A percentile compares a stretch with the other conserved stretches of the same genome.
These are phyloP conservation scores for Biscutella laevigata DNA, from an alignment of 441 rosid genomes.

Conservation along the genomic window DNA sequence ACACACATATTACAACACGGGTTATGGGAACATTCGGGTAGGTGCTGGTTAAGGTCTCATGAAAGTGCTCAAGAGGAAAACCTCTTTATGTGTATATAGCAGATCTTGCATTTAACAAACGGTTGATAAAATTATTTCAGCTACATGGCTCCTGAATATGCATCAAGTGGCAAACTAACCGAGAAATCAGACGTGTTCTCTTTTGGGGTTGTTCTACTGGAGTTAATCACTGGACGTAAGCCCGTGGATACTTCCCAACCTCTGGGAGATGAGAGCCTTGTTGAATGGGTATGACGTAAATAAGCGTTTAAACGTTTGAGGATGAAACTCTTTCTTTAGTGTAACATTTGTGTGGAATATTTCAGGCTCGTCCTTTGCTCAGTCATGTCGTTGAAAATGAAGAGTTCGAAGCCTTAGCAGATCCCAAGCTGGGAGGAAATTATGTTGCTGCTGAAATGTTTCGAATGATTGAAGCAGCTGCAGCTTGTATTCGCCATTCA, in stretches of 20 bases:
- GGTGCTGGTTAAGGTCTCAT: neutral
- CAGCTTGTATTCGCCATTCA: constrained; percentile 79
- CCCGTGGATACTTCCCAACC: constrained; percentile 87
- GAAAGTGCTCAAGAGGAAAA: neutral
- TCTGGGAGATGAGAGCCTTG: constrained; percentile 86
- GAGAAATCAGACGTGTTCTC: constrained; percentile 94
- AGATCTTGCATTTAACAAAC: constrained; percentile 7
- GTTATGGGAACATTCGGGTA: constrained; percentile 99
- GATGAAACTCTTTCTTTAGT: neutral
- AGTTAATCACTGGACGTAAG: constrained; percentile 88
- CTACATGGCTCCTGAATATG: constrained; percentile 98
- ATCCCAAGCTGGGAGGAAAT: constrained; percentile 55
- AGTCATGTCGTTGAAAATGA: constrained; percentile 56
- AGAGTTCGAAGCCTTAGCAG: constrained; percentile 46
- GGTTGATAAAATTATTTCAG: constrained; percentile 29
- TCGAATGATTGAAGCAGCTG: constrained; percentile 72
- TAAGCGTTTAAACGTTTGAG: neutral
- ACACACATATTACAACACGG: constrained; percentile 82
- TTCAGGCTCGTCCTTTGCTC: constrained; percentile 82
- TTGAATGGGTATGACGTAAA: constrained; percentile 67
- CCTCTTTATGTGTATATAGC: constrained; percentile 1
- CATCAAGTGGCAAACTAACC: constrained; percentile 89
- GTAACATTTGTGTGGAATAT: neutral
- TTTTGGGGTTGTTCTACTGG: constrained; percentile 86
- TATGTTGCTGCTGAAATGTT: constrained; percentile 61